phyloP scores from a whole-genome alignment of 805 yeast genomes.

The Debaryomyces tyrocola region DNA sequence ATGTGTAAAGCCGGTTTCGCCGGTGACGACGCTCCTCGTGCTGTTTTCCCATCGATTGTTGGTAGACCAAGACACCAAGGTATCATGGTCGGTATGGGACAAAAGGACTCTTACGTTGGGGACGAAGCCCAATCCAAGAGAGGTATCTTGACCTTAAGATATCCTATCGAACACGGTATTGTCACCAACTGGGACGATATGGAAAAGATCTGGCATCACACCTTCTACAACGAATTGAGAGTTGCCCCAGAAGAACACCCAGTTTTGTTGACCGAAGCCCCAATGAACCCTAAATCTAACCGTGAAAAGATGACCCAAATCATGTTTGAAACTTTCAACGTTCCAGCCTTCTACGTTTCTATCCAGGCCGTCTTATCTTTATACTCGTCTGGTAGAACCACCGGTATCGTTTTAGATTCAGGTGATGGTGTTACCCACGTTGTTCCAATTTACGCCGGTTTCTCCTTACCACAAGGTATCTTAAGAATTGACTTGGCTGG shows the following conservation, averaged over 20 bases:
- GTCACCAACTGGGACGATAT: conserved; percentile 83
- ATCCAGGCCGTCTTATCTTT: conserved; percentile 98
- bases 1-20: conserved; percentile 99
- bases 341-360: conserved; percentile 98
- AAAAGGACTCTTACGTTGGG: conserved; percentile 99
- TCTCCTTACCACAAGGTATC: conserved; percentile 98
- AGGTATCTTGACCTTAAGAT: conserved; percentile 98
- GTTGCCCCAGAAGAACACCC: conserved; percentile 99
- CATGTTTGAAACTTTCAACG: conserved; percentile 98
- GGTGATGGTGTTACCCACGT: conserved; percentile 99
- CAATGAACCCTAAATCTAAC: conserved; percentile 99
- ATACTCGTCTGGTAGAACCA: conserved; percentile 99
- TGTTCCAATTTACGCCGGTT: conserved; percentile 99
- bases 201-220: conserved; percentile 99
- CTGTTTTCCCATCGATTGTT: conserved; percentile 99
- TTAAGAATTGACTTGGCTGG: conserved; percentile 99
- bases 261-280: conserved; percentile 98
- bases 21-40: conserved; percentile 99
- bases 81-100: conserved; percentile 99
- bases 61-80: conserved; percentile 99
- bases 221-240: conserved; percentile 99
- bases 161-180: conserved; percentile 97
- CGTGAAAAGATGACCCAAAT: conserved; percentile 99
- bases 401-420: conserved; percentile 98
- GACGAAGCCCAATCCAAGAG: conserved; percentile 99